Conservation (phyloP, 371 early-diverging fungal species). For the Actinomortierella wolfii region DNA sequence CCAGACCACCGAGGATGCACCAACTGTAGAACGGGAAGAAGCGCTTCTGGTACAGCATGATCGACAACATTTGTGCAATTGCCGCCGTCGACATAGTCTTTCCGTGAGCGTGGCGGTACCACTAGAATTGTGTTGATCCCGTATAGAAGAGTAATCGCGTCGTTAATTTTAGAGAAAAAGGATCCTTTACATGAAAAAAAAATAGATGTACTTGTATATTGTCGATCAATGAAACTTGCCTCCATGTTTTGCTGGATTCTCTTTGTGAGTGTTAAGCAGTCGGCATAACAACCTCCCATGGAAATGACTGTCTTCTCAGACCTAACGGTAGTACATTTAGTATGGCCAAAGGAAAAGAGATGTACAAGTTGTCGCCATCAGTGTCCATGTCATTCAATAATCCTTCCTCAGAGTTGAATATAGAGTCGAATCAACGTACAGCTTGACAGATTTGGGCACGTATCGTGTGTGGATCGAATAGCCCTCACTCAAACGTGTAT, state of each 20-base stretch:
- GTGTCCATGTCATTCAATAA: too few relatives aligned
- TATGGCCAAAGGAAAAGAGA: neutral
- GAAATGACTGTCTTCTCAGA: slow-evolving; percentile 89
- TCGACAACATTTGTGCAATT: slow-evolving; percentile 95
- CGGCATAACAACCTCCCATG: slow-evolving; percentile 95
- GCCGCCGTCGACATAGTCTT: slow-evolving; percentile 88
- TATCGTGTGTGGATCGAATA: slow-evolving; percentile 96
- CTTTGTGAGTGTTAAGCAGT: slow-evolving; percentile 87
- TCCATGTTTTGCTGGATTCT: slow-evolving; percentile 86
- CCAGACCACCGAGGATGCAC: slow-evolving; percentile 92
- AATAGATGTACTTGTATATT: too few relatives aligned
- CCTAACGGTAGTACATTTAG: slow-evolving; percentile 34
- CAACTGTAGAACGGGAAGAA: slow-evolving; percentile 99
- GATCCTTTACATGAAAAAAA: too few relatives aligned
- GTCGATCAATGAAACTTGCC: slow-evolving; percentile 54
- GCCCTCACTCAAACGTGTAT: slow-evolving; percentile 97
- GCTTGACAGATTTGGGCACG: slow-evolving; percentile 89
- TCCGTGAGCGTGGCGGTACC: slow-evolving; percentile 92
- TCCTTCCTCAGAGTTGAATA: too few relatives aligned
- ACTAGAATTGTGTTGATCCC: slow-evolving; percentile 50
- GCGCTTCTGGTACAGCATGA: slow-evolving; percentile 92
- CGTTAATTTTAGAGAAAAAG: too few relatives aligned
- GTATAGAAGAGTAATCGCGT: neutral
- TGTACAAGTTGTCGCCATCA: slow-evolving; percentile 1
- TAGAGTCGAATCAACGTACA: slow-evolving; percentile 65